A percentile compares a stretch with the other conserved stretches of the same genome.
These are phyloP conservation scores for Circinella minor DNA, from an alignment of 371 early-diverging fungal species.

Conservation along the genomic window DNA sequence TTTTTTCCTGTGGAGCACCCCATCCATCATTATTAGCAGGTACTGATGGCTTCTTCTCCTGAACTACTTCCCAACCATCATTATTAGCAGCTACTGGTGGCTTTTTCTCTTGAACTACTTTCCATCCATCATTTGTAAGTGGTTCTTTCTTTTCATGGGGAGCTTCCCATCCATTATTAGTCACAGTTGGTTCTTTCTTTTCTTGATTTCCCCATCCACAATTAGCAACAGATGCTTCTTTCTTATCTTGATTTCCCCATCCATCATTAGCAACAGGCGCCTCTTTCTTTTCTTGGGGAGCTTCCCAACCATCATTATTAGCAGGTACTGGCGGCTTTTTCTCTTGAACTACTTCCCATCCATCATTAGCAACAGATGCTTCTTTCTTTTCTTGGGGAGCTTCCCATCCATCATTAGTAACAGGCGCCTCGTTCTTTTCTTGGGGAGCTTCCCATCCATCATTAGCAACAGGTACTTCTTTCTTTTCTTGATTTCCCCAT, in stretches of 20 bases:
- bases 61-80: background rate
- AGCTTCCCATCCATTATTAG: conserved; percentile 3
- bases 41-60: background rate
- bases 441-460: background rate
- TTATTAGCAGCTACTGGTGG: background rate
- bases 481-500: background rate
- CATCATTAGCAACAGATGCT: background rate
- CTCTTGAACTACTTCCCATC: background rate
- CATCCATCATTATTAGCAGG: background rate
- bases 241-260: background rate
- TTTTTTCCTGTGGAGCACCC: background rate
- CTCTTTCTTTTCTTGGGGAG: no score
- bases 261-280: background rate
- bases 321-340: no score
- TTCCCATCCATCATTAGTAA: background rate
- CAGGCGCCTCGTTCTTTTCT: background rate
- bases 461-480: background rate
- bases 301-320: background rate
- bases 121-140: background rate
- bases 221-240: background rate
- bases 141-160: background rate
- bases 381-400: no score
- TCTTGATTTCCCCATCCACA: background rate
- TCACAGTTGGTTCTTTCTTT: background rate
- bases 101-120: no score